Percentiles rank a stretch among this genome's conserved stretches.
phyloP scores from a whole-genome alignment of 345 rosid genomes.

The Aquilaria sinensis region DNA sequence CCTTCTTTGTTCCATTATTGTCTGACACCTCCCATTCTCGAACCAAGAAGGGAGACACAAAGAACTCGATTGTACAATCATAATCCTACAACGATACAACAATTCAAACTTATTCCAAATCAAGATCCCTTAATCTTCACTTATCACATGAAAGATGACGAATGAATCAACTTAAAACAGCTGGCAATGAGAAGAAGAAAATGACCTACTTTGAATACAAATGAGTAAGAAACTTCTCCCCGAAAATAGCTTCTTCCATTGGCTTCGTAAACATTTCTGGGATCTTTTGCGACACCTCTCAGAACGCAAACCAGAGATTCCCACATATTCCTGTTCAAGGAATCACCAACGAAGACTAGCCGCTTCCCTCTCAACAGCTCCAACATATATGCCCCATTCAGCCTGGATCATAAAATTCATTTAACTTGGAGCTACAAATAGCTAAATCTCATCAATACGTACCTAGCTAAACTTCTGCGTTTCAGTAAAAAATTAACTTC shows the following conservation, averaged over 20 bases:
- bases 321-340: constrained; percentile 96
- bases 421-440: not conserved
- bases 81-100: constrained; percentile 43
- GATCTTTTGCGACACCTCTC: constrained; percentile 54
- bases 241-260: constrained; percentile 67
- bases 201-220: constrained; percentile 65
- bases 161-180: too few species aligned
- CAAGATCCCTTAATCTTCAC: too few species aligned
- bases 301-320: constrained; percentile 89
- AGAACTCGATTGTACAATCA: constrained; percentile 69
- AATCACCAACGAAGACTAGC: constrained; percentile 88
- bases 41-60: constrained; percentile 88
- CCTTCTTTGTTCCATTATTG: constrained; percentile 56
- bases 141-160: too few species aligned
- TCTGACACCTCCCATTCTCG: constrained; percentile 77
- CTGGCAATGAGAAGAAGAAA: too few species aligned
- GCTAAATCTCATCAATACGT: too few species aligned
- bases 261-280: constrained; percentile 66
- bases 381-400: constrained; percentile 56
- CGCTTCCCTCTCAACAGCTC: constrained; percentile 81
- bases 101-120: too few species aligned
- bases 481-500: too few species aligned
- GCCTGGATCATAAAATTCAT: constrained; percentile 31
- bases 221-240: constrained; percentile 83
- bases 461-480: too few species aligned